Evolutionary conservation across 2,329 filamentous ascomycete genomes (phyloP), one percentile per base, ranked within the genome.

Genomic region (Calycina herbarum): DNA sequence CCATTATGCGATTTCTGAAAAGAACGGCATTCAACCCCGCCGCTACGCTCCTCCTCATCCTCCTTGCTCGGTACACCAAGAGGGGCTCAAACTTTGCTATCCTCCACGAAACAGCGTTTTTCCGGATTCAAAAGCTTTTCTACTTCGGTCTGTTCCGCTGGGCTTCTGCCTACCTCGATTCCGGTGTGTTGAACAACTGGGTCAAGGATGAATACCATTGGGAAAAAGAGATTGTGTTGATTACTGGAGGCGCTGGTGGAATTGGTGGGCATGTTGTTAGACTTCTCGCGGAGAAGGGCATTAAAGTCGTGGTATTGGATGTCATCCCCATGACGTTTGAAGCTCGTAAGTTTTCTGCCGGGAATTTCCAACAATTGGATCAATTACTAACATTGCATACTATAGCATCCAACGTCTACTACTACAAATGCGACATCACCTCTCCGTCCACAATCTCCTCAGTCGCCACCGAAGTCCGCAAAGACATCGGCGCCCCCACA

Each of bases 191-290:
- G 64, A 82, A 84, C 74, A 83, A 82, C 73, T 86, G 82, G 80
- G 79, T 74, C 1, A 74, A 70, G 11, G 85, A 86, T 71, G 77
- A 74, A 51, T 90, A 89, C 77, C 82, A 87, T 65, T 93, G 86
- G 24, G 78, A 81, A 24, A 83, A 82, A 62, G 90, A 93, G 78
- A 82, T 93, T 61, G 87, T 91, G 2, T 80, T 93, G 56, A 82
- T 94, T 29, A 93, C 91, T 0, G 91, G 92, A 8, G 91, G 91
- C 10, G 86, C 88, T 51, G 86, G 86, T 63, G 91, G 91, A 0
- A 93, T 94, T 72, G 91, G 91, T 15, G 86, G 83, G 24, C 78
- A 83, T 48, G 82, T 92, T 3, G 89, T 90, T 17, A 81, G 83
- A 69, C 76, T 89, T 63, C 80, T 95, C 17, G 87, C 86, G 0